Percentiles rank a stretch among this genome's conserved stretches.
phyloP scores from a whole-genome alignment of 75 land plant species.

The Cupressus sempervirens region DNA sequence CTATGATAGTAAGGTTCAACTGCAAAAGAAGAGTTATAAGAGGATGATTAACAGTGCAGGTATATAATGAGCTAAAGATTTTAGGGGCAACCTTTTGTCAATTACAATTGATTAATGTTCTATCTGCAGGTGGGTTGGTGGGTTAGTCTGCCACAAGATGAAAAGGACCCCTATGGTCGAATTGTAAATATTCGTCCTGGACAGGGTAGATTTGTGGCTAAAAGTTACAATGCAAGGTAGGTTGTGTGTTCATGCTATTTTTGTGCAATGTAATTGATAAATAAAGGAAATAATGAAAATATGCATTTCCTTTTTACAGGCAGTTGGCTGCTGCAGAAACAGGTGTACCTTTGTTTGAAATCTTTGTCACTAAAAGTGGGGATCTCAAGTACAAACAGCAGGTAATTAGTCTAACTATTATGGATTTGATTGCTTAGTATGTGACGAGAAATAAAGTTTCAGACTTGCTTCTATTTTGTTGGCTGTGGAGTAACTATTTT shows the following conservation, averaged over 20 bases:
- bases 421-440: not conserved
- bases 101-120: not conserved
- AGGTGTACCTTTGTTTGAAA: conserved; percentile 86
- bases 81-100: not conserved
- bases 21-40: not conserved
- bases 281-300: conserved; percentile 3
- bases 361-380: conserved; percentile 73
- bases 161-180: conserved; percentile 83
- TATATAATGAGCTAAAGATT: not conserved
- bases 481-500: not conserved
- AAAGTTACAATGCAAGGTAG: conserved; percentile 86
- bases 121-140: conserved; percentile 91
- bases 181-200: conserved; percentile 67
- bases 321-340: conserved; percentile 70
- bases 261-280: not conserved
- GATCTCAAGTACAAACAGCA: conserved; percentile 53
- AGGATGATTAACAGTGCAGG: not conserved
- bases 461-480: conserved; percentile 24
- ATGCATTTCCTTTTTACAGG: conserved; percentile 35
- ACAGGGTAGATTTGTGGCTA: conserved; percentile 79
- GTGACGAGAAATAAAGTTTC: conserved; percentile 40
- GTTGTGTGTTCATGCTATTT: not conserved
- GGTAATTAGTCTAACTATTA: conserved; percentile 27
- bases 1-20: not conserved
- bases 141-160: conserved; percentile 73